Base-by-base conservation (phyloP, 225 moss, liverwort and hornwort genomes). In the Polytrichum commune region DNA sequence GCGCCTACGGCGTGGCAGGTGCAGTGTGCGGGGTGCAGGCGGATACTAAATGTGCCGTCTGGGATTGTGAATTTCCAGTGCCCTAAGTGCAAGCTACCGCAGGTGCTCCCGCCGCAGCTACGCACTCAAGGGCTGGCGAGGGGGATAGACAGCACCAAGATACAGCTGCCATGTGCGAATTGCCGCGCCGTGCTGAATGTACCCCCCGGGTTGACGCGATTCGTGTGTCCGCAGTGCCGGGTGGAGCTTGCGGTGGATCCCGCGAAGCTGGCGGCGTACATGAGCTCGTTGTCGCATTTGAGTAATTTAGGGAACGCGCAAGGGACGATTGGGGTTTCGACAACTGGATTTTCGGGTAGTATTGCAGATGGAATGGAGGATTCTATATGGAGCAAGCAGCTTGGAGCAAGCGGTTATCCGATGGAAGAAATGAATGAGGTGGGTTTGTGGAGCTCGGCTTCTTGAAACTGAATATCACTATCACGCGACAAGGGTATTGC, bases 181-280 rank as follows among this genome's bases (percentile, higher is more conserved):
- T 98, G 98, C 24, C 91, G 93, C 24, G 95, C 92, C 46, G 93
- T 98, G 65, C 84, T 98, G 13, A 98, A 98, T 73, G 98, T 98
- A 0, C 98, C 98, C 4, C 95, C 95, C 19, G 88, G 88, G 29
- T 85, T 98, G 55, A 95, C 94, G 72, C 83, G 93, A 4, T 98
- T 95, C 72, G 95, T 95, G 23, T 98, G 98, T 58, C 98, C 98
- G 35, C 95, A 98, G 87, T 98, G 98, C 68, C 92, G 93, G 18
- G 98, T 98, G 68, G 98, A 98, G 79, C 90, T 98, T 19, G 95
- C 95, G n/a, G 98, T 95, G 69, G 98, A 98, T 86, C 95, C 98
- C 8, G 80, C 83, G 22, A 98, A 93, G 77, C 81, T 98, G 64
- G 95, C 92, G 19, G 91, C 90, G 2, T 98, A 98, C 29, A 89